Base-by-base conservation (phyloP, 2,329 filamentous ascomycete genomes). In the Nemania serpens region DNA sequence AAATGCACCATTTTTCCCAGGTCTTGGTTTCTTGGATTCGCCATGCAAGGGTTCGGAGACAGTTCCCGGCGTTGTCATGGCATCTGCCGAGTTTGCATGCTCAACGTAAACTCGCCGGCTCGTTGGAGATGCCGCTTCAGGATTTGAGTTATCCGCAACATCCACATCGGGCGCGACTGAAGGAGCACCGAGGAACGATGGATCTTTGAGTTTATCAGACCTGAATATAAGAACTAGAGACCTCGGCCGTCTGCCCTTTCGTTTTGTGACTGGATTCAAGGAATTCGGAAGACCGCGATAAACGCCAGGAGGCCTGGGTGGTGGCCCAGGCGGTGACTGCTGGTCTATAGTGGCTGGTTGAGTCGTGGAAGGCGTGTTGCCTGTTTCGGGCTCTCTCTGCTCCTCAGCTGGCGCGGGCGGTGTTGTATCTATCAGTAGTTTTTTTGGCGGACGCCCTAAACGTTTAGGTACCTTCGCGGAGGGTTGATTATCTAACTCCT, bases 161-260 rank as follows among this genome's bases (percentile, higher is more conserved):
- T 55, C 36, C n/a, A 17, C 22, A 11, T 58, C 39, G 7, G 49
- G 18, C 3, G n/a, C 3, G 10, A 12, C 25, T 2, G 42, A 25
- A 22, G 20, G 7, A 15, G 25, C 25, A 3, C 63, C 55, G 3
- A 69, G 47, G 51, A 70, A 71, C 13, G 58, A 51, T 5, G 68
- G 61, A 33, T 72, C 64, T 45, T 68, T 72, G 3, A 75, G 67
- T 36, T 60, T 65, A 22, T 72, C 66, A 20, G 58, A 64, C 36
- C 66, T 69, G 42, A 75, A 68, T 52, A 71, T 67, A 12, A 75
- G 41, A 11, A 75, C 71, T 5, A 72, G 45, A n/a, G 73, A 74
- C 36, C 63, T 73, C 45, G 61, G 70, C 22, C 64, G 68, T 55
- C 73, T 69, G 2, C 72, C 73, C 42, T 66, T 70, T 15, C 55